Evolutionary conservation across 306 rosid genomes (phyloP), one percentile per base, ranked within the genome.

Genomic region (Vachellia collinsii): DNA sequence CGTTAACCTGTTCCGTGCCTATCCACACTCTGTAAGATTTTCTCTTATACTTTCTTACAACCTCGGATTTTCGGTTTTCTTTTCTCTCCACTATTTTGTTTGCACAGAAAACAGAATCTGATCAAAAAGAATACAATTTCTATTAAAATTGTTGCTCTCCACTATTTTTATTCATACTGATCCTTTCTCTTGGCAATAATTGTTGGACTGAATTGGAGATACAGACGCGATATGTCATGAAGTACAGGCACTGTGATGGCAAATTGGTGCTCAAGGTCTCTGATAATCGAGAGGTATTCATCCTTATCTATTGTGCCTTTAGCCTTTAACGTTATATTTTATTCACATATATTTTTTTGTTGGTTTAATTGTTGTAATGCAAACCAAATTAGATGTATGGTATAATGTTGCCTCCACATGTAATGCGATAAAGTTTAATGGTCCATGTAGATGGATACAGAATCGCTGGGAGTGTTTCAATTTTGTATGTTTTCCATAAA

Each of bases 181-280:
- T 1, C 3, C n/a, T 4, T 50, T 11, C n/a, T 86, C 59, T 39
- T 62, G 37, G 5, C 36, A 75, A 6, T 69, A 7, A 4, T 63
- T 82, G 6, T 36, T 72, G 69, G 44, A 20, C 79, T 23, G 19
- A 37, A 64, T 69, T 87, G 74, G 69, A 74, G 48, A 75, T 90
- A 43, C 56, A 94, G 93, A 92, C 97, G 13, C 86, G 94, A 59
- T 94, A 90, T 85, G 91, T 82, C 43, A 84, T 91, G 91, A 93
- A 93, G 86, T 93, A 93, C 77, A 80, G 98, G 63, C 93, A 93
- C 68, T 90, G 90, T 80, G 97, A 93, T 65, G 93, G 97, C 38
- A 93, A 88, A 80, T 80, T 91, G 89, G 93, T 89, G 54, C 92
- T 91, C 74, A 91, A 93, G 82, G 94, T 91, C 89, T 88, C 94